Evolutionary conservation across 2,329 filamentous ascomycete species (phyloP).

Genomic region (Fusarium circinatum): DNA sequence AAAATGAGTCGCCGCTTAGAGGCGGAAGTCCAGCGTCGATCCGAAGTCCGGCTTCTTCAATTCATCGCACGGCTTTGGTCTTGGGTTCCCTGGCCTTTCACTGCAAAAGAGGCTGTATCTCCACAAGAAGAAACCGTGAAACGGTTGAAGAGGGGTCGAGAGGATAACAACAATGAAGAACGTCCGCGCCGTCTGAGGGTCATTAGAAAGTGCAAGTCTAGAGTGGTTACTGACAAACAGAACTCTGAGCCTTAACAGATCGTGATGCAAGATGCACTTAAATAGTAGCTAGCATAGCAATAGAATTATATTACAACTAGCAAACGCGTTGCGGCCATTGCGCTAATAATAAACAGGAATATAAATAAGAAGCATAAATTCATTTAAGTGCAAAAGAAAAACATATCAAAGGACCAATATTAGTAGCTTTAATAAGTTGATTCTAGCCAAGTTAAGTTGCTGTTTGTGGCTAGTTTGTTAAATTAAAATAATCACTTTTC

Average conservation of each 20-base stretch:
- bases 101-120: not conserved
- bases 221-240: not conserved
- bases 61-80: not conserved
- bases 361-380: not conserved
- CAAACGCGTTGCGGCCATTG: accelerated
- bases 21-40: not conserved
- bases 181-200: not conserved
- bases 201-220: not conserved
- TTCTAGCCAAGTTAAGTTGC: accelerated
- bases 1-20: not conserved
- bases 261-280: accelerated
- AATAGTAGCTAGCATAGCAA: too few relatives aligned
- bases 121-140: accelerated
- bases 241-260: not conserved
- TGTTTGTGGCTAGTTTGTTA: accelerated
- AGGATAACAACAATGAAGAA: not conserved
- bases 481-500: not conserved
- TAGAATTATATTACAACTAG: too few relatives aligned
- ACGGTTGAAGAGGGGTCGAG: not conserved
- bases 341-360: not conserved
- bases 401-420: accelerated
- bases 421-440: accelerated
- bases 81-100: not conserved
- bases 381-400: accelerated
- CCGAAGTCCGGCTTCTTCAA: not conserved